Conservation (phyloP, 2,329 filamentous ascomycete species). For the Aspergillus aculeatus region DNA sequence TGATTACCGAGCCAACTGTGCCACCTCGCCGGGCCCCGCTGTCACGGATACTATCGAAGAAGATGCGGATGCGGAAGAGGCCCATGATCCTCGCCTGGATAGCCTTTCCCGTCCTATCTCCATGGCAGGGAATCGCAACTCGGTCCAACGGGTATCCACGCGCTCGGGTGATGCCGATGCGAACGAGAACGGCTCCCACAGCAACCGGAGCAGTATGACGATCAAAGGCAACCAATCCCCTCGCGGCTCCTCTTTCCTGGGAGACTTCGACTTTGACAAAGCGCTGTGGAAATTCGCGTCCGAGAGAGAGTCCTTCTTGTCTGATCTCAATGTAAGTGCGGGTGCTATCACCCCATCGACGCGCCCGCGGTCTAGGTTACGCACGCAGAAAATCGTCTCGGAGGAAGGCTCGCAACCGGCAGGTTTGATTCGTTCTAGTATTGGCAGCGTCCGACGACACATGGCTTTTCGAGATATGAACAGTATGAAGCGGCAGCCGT, state of each 20-base stretch:
- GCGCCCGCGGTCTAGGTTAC: constrained; percentile 71
- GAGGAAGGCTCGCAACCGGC: constrained; percentile 60
- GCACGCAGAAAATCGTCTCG: constrained; percentile 76
- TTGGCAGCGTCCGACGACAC: constrained; percentile 84
- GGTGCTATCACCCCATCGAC: constrained; percentile 69
- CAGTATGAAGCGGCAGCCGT: constrained; percentile 84
- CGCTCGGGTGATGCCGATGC: constrained; percentile 50
- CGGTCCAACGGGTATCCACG: constrained; percentile 45
- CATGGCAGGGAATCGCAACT: constrained; percentile 35
- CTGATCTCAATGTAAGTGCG: constrained; percentile 85
- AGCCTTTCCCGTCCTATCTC: constrained; percentile 43
- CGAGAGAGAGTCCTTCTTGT: constrained; percentile 90
- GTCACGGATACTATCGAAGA: constrained; percentile 62
- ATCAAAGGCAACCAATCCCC: constrained; percentile 49
- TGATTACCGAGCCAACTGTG: constrained; percentile 41
- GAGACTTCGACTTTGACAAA: constrained; percentile 88
- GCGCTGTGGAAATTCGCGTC: constrained; percentile 91
- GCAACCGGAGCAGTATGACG: constrained; percentile 65
- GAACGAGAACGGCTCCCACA: constrained; percentile 49
- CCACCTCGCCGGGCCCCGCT: constrained; percentile 37
- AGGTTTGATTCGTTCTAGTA: constrained; percentile 57
- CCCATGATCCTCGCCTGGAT: constrained; percentile 32
- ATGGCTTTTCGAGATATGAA: constrained; percentile 95
- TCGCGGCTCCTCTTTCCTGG: constrained; percentile 45
- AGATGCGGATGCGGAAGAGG: constrained; percentile 57